Evolutionary conservation across 371 early-diverging fungal genomes (phyloP).

Genomic region (Circinella minor): DNA sequence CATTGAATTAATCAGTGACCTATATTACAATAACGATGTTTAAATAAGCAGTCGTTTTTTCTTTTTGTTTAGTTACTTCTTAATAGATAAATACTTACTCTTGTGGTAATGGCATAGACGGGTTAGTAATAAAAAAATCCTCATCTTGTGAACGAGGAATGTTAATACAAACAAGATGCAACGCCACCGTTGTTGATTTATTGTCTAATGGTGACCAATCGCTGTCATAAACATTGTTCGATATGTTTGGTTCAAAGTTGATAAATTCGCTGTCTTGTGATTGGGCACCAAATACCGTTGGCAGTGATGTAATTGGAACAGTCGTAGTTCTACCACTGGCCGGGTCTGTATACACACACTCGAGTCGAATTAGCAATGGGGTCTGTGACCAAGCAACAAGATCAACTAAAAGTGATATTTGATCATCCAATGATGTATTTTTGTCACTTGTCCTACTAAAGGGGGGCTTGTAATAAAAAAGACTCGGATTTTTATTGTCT

Average conservation of each 20-base stretch:
- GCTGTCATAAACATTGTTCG: slow-evolving; percentile 34
- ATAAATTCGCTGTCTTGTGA: slow-evolving; percentile 33
- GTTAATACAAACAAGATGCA: slow-evolving; percentile 67
- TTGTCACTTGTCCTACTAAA: slow-evolving; percentile 22
- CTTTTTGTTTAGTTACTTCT: not conserved
- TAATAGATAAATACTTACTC: slow-evolving; percentile 12
- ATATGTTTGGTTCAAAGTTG: slow-evolving; percentile 53
- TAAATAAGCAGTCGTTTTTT: not conserved
- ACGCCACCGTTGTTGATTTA: slow-evolving; percentile 57
- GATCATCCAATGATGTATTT: slow-evolving; percentile 21
- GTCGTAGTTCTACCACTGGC: slow-evolving; percentile 31
- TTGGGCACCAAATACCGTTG: slow-evolving; percentile 52
- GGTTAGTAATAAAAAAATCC: slow-evolving; percentile 14
- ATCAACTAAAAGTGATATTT: slow-evolving; percentile 51
- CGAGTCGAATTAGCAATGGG: slow-evolving; percentile 63
- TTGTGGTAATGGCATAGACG: slow-evolving; percentile 16
- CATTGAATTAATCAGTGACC: slow-evolving; percentile 34
- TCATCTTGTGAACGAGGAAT: slow-evolving; percentile 52
- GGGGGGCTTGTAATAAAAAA: slow-evolving; percentile 72
- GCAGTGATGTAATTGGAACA: slow-evolving; percentile 62
- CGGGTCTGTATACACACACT: slow-evolving; percentile 55
- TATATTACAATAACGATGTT: slow-evolving; percentile 7
- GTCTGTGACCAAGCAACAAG: slow-evolving; percentile 55
- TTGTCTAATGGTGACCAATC: slow-evolving; percentile 61
- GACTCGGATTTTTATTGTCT: slow-evolving; percentile 37